Evolutionary conservation across 345 rosid species (phyloP).

Genomic region (Draba incana): DNA sequence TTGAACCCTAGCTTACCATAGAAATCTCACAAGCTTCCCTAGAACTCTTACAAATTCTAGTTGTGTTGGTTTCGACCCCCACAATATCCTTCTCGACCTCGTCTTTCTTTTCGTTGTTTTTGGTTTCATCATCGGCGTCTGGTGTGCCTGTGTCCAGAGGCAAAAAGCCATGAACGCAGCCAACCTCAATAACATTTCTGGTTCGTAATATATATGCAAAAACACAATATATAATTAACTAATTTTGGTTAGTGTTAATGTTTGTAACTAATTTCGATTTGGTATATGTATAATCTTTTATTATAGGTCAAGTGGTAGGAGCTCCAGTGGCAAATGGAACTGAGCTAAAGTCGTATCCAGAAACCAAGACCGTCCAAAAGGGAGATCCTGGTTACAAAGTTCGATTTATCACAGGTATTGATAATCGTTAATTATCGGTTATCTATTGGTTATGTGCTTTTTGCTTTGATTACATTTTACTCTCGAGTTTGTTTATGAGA

Average conservation of each 20-base stretch:
- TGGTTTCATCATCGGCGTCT: background rate
- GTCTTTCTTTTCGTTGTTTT: background rate
- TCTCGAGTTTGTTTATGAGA: background rate
- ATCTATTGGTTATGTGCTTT: background rate
- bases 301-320: slow-evolving; percentile 14
- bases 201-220: background rate
- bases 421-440: background rate
- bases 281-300: background rate
- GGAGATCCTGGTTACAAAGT: slow-evolving; percentile 5
- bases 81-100: background rate
- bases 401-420: background rate
- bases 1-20: too few relatives aligned
- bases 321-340: slow-evolving; percentile 10
- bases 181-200: background rate
- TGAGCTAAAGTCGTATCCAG: slow-evolving; percentile 5
- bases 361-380: background rate
- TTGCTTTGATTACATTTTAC: background rate
- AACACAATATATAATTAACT: background rate
- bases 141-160: background rate
- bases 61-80: too few relatives aligned
- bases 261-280: slow-evolving; percentile 9
- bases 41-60: too few relatives aligned
- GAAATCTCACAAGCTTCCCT: too few relatives aligned
- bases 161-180: slow-evolving; percentile 4
- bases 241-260: background rate